Evolutionary conservation across 2,329 filamentous ascomycete genomes (phyloP).

Genomic region (Penicillium sp.): DNA sequence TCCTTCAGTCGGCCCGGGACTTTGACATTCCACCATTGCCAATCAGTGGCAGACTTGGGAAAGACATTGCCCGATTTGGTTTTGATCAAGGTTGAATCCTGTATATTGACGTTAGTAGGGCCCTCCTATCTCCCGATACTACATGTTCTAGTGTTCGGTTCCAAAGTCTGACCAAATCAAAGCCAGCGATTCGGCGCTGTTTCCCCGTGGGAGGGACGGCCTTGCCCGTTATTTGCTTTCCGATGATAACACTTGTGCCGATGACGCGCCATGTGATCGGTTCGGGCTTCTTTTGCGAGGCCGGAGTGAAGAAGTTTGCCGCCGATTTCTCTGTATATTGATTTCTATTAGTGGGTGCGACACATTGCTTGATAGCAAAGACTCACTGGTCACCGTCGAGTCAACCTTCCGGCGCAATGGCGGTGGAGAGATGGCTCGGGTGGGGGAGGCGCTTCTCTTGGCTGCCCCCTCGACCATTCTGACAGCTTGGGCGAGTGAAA

Average conservation of each 20-base stretch:
- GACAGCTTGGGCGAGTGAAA: conserved; percentile 10
- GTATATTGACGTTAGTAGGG: background rate
- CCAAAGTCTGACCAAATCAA: conserved; percentile 42
- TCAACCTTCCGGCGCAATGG: conserved; percentile 55
- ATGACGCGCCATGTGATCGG: conserved; percentile 66
- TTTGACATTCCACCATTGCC: conserved; percentile 85
- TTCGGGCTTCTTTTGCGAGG: conserved; percentile 79
- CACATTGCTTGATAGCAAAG: too few species aligned
- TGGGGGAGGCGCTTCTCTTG: conserved; percentile 38
- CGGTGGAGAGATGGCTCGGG: conserved; percentile 54
- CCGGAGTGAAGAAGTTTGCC: conserved; percentile 81
- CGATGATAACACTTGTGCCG: conserved; percentile 71
- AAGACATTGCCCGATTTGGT: conserved; percentile 80
- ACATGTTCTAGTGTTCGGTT: background rate
- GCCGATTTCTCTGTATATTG: conserved; percentile 52
- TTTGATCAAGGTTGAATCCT: conserved; percentile 85
- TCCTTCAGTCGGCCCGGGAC: conserved; percentile 67
- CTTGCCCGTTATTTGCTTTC: conserved; percentile 57
- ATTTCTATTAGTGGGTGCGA: background rate
- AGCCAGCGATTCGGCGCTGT: conserved; percentile 42
- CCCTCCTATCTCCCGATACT: background rate
- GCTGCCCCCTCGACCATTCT: conserved; percentile 30
- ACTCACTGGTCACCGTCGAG: conserved; percentile 53
- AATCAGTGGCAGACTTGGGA: conserved; percentile 67
- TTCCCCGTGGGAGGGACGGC: conserved; percentile 12